Evolutionary conservation across 2,329 filamentous ascomycete species (phyloP).

Genomic region (Neofusicoccum cordaticola): DNA sequence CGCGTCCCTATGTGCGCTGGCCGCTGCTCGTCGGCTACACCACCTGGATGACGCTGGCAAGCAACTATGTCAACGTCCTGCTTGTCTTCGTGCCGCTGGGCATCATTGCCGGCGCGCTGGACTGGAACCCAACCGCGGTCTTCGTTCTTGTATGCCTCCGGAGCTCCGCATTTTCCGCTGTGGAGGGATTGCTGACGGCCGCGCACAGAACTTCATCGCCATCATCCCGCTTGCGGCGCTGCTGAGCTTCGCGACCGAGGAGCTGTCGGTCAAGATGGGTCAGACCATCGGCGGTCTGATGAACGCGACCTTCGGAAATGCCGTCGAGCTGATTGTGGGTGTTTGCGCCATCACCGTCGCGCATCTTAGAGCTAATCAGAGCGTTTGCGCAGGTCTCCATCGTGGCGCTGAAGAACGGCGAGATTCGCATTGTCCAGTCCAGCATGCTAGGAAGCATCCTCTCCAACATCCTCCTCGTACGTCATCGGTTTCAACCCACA

Average conservation of each 20-base stretch:
- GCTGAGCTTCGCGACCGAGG: conserved; percentile 74
- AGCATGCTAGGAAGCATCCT: conserved; percentile 96
- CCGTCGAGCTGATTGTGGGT: conserved; percentile 72
- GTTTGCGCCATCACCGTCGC: conserved; percentile 10
- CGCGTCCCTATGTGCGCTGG: conserved; percentile 26
- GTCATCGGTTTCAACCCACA: conserved; percentile 37
- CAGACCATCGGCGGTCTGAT: conserved; percentile 71
- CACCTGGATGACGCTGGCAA: conserved; percentile 44
- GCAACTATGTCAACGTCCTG: conserved; percentile 64
- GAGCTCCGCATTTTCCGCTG: neutral
- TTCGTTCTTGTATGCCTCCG: conserved; percentile 55
- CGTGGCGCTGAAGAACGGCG: conserved; percentile 76
- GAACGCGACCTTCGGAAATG: conserved; percentile 77
- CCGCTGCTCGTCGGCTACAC: conserved; percentile 32
- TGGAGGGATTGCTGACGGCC: neutral
- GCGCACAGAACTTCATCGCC: conserved; percentile 65
- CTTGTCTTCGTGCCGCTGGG: conserved; percentile 73
- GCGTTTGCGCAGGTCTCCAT: conserved; percentile 71
- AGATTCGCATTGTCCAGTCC: conserved; percentile 95
- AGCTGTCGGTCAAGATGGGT: conserved; percentile 69
- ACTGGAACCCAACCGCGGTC: conserved; percentile 64
- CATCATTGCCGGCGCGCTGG: conserved; percentile 62
- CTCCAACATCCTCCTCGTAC: conserved; percentile 81
- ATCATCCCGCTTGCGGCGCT: conserved; percentile 74
- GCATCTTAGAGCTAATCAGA: conserved; percentile 6